Conservation (phyloP, 805 yeast species). For the Zygotorulaspora florentina region DNA sequence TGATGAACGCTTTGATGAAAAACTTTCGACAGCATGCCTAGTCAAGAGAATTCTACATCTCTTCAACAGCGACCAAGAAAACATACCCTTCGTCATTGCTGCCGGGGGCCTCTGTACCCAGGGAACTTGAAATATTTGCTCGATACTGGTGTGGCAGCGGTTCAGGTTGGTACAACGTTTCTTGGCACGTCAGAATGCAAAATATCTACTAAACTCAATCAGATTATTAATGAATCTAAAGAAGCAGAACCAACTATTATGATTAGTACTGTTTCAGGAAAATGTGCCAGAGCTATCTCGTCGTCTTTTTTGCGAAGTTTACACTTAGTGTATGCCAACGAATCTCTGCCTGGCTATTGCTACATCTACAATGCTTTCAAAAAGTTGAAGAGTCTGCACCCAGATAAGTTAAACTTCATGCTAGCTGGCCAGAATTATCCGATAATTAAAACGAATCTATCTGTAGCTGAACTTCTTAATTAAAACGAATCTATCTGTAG, state of each 20-base stretch:
- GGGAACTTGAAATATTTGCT: constrained; percentile 33
- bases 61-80: background rate
- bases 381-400: constrained; percentile 13
- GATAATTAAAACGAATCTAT: too few relatives aligned
- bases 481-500: too few relatives aligned
- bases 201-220: constrained; percentile 1
- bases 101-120: constrained; percentile 50
- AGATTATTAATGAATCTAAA: constrained; percentile 8
- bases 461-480: too few relatives aligned
- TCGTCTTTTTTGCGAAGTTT: constrained; percentile 37
- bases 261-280: constrained; percentile 39
- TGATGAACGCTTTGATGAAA: constrained; percentile 29
- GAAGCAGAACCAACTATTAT: constrained; percentile 29
- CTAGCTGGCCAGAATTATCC: constrained; percentile 12
- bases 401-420: constrained; percentile 7
- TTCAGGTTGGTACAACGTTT: constrained; percentile 54
- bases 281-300: constrained; percentile 36
- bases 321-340: background rate
- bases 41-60: constrained; percentile 1
- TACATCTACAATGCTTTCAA: constrained; percentile 36
- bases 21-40: constrained; percentile 3
- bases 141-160: constrained; percentile 46
- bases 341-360: constrained; percentile 37
- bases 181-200: constrained; percentile 37
- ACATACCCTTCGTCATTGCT: constrained; percentile 38